These are phyloP conservation scores for Fusarium protoensiforme DNA, from an alignment of 2,329 filamentous ascomycete species.

Conservation along the genomic window DNA sequence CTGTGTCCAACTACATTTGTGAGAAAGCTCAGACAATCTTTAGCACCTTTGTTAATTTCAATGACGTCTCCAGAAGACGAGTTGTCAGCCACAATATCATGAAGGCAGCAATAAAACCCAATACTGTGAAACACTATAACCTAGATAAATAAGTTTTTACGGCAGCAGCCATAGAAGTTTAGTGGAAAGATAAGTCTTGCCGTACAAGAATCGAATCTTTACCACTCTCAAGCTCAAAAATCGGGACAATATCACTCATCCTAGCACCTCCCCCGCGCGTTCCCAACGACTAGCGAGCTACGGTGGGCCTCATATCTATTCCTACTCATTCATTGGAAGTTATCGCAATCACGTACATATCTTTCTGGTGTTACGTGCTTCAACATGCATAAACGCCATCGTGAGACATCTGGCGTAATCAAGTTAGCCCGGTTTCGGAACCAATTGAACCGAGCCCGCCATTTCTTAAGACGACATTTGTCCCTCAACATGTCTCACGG, in stretches of 20 bases:
- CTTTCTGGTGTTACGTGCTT: neutral
- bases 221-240: neutral
- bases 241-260: neutral
- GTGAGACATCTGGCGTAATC: conserved; percentile 1
- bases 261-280: neutral
- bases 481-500: neutral
- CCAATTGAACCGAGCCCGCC: neutral
- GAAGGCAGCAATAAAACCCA: too few species aligned
- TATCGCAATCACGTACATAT: neutral
- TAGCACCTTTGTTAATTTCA: too few species aligned
- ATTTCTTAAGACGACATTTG: neutral
- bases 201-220: neutral
- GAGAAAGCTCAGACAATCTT: neutral
- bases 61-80: too few species aligned
- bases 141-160: too few species aligned
- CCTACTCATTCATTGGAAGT: neutral
- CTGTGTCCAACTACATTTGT: neutral
- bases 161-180: too few species aligned
- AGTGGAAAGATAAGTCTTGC: too few species aligned
- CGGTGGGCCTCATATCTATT: neutral
- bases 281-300: neutral
- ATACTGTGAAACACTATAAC: too few species aligned
- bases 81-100: too few species aligned
- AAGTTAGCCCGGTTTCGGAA: neutral
- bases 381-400: neutral